Conservation (phyloP, 495 filamentous ascomycete genomes). For the Podospora tetraspora region DNA sequence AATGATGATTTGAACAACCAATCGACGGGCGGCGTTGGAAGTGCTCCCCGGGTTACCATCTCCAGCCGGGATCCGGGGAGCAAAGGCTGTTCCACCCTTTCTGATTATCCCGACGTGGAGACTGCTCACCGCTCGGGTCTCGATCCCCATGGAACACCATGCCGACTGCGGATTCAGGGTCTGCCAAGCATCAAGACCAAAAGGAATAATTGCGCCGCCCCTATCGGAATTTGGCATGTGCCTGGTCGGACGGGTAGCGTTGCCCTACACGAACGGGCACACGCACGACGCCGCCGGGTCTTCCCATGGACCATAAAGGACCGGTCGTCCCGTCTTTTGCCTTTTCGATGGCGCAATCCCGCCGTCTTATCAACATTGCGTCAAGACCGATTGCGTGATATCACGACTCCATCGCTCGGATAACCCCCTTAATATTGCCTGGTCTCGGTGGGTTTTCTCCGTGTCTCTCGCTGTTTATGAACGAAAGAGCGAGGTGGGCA, state of each 20-base stretch:
- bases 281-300: conserved; percentile 1
- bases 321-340: conserved; percentile 27
- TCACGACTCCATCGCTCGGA: conserved; percentile 8
- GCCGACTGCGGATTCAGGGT: conserved; percentile 7
- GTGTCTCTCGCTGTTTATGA: not conserved
- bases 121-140: conserved; percentile 3
- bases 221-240: not conserved
- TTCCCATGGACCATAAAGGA: conserved; percentile 8
- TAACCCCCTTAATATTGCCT: conserved; percentile 2
- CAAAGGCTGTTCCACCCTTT: not conserved
- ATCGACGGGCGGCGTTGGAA: not conserved
- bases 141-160: not conserved
- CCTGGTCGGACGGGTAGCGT: not conserved
- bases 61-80: not conserved
- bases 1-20: not conserved
- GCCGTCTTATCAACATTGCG: conserved; percentile 14
- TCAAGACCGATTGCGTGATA: conserved; percentile 27
- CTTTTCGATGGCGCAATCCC: conserved; percentile 27
- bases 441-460: not conserved
- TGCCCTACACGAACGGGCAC: not conserved
- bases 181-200: not conserved
- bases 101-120: not conserved
- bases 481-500: not conserved
- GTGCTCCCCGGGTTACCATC: too few relatives aligned
- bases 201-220: not conserved